Evolutionary conservation across 768 basidiomycete genomes (phyloP).

Genomic region (Tulasnella sp.): DNA sequence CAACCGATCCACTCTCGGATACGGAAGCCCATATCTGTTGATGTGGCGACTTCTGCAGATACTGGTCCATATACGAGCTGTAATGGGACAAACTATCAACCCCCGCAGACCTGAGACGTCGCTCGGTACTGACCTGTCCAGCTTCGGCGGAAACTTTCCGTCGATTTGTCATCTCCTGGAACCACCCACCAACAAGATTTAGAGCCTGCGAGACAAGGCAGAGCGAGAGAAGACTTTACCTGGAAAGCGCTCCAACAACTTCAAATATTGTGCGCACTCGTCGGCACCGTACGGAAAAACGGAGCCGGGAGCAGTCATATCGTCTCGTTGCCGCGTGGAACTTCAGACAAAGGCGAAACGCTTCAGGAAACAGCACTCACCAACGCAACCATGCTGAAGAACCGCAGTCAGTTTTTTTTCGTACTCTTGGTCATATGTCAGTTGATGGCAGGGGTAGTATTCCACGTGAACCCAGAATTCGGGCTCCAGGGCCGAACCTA

Average conservation of each 20-base stretch:
- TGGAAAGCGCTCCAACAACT: neutral
- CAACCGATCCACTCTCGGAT: constrained; percentile 14
- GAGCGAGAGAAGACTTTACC: neutral
- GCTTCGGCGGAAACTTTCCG: neutral
- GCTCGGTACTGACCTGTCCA: neutral
- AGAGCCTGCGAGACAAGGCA: neutral
- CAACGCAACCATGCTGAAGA: constrained; percentile 6
- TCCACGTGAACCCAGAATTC: constrained; percentile 27
- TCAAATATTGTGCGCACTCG: neutral
- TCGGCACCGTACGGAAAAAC: constrained; percentile 11
- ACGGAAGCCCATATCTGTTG: constrained; percentile 4
- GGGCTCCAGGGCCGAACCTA: neutral
- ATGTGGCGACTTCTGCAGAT: constrained; percentile 22
- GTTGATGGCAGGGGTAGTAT: constrained; percentile 14
- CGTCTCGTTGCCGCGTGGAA: neutral
- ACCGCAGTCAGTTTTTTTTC: constrained; percentile 1
- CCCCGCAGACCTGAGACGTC: no score
- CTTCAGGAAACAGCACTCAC: neutral
- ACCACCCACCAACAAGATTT: neutral
- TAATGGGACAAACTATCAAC: neutral
- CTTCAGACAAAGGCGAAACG: neutral
- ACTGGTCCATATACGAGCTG: neutral
- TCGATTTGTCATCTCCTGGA: neutral
- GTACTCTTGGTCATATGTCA: neutral
- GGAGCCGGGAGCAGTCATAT: constrained; percentile 12